Percentiles rank a stretch among this genome's conserved stretches.
Conservation (phyloP, 2,329 filamentous ascomycete species). For the Monosporascus sp. region DNA sequence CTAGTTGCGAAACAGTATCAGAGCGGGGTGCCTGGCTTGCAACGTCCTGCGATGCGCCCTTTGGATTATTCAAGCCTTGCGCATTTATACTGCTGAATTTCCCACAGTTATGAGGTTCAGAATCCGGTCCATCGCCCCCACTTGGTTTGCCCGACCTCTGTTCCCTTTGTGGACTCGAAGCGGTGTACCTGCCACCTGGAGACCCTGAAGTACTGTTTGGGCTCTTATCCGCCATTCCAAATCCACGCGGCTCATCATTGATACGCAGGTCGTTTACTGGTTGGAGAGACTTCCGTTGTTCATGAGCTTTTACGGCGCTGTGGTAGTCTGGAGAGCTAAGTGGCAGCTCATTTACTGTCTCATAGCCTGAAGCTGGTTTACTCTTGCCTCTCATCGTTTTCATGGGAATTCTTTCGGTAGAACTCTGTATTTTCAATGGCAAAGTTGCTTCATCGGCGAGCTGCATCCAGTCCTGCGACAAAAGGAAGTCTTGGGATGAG, state of each 20-base stretch:
- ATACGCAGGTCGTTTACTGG: neutral
- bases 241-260: neutral
- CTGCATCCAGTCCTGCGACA: slow-evolving; percentile 43
- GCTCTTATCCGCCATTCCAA: neutral
- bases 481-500: slow-evolving; percentile 40
- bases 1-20: neutral
- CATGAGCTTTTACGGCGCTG: neutral
- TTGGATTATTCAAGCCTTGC: neutral
- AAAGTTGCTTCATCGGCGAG: slow-evolving; percentile 26
- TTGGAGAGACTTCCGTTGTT: neutral
- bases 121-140: neutral
- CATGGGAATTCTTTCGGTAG: neutral
- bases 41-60: neutral
- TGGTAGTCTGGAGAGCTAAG: neutral
- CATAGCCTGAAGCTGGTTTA: neutral
- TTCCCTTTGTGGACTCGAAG: neutral
- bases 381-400: neutral
- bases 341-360: neutral
- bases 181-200: neutral
- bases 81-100: neutral
- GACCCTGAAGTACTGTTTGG: neutral
- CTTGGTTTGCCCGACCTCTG: neutral
- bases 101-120: neutral
- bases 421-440: slow-evolving; percentile 2
- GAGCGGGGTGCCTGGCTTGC: neutral